Percentiles rank a stretch among this genome's conserved stretches.
phyloP scores from a whole-genome alignment of 805 yeast genomes.

The Pichia insulana region DNA sequence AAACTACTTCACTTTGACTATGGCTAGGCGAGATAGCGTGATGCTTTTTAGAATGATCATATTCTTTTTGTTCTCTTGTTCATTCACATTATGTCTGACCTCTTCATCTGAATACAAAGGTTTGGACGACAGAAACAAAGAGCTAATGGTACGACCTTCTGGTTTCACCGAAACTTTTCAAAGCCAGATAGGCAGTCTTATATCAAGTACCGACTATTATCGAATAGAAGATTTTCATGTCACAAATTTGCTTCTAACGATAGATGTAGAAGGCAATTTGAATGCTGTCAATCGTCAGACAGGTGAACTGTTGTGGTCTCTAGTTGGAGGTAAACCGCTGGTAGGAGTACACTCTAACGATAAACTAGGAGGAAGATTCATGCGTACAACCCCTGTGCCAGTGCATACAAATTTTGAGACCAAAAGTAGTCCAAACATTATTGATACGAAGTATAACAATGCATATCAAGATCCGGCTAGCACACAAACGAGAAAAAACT shows the following conservation, averaged over 20 bases:
- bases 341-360: slow-evolving; percentile 31
- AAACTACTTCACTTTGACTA: no score
- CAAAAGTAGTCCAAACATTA: background rate
- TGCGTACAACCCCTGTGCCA: slow-evolving; percentile 5
- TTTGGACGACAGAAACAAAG: background rate
- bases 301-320: slow-evolving; percentile 72
- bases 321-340: slow-evolving; percentile 56
- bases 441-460: background rate
- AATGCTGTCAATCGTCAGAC: slow-evolving; percentile 71
- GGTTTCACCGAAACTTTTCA: background rate
- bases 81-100: background rate
- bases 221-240: slow-evolving; percentile 23
- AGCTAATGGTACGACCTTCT: slow-evolving; percentile 2
- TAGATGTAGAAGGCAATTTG: slow-evolving; percentile 81
- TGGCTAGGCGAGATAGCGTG: background rate
- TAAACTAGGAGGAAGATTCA: background rate
- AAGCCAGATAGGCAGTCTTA: background rate
- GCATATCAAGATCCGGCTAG: background rate
- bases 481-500: background rate
- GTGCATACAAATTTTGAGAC: background rate
- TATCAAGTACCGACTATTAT: background rate
- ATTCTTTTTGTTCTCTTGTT: background rate
- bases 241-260: slow-evolving; percentile 53
- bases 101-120: background rate
- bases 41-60: background rate